Conservation (phyloP, 1,284 basidiomycete genomes). For the Fomitopsis pinicola region DNA sequence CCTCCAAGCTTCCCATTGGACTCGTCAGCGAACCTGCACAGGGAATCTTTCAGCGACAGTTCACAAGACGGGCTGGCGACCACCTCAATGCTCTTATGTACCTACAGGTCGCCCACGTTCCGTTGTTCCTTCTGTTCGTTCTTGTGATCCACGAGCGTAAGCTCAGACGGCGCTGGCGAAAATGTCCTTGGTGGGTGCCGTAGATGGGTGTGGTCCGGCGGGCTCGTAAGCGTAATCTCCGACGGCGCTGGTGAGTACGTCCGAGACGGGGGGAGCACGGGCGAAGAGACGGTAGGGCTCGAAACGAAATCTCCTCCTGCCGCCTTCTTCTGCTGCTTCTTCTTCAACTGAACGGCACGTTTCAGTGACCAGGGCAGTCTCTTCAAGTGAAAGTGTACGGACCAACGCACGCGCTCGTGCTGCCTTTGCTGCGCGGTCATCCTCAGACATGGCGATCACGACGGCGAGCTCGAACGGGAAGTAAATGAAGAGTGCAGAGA, state of each 20-base stretch:
- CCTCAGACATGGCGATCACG: slow-evolving; percentile 48
- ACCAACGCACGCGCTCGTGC: slow-evolving; percentile 80
- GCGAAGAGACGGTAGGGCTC: slow-evolving; percentile 26
- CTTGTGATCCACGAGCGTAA: slow-evolving; percentile 16
- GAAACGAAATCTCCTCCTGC: slow-evolving; percentile 30
- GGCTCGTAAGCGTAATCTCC: slow-evolving; percentile 18
- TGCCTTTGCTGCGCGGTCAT: slow-evolving; percentile 73
- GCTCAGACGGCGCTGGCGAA: slow-evolving; percentile 37
- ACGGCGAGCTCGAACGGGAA: background rate
- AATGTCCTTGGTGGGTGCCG: slow-evolving; percentile 17
- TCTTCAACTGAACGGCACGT: slow-evolving; percentile 47
- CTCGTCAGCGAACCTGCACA: slow-evolving; percentile 19
- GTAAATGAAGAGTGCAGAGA: background rate
- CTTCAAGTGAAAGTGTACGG: slow-evolving; percentile 11
- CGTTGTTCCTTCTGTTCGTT: slow-evolving; percentile 17
- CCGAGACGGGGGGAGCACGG: slow-evolving; percentile 46
- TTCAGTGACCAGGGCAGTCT: background rate
- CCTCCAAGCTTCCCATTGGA: slow-evolving; percentile 13
- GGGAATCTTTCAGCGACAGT: background rate
- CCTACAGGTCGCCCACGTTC: slow-evolving; percentile 27
- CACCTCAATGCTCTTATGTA: slow-evolving; percentile 10
- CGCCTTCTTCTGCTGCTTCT: slow-evolving; percentile 66
- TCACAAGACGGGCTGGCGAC: background rate
- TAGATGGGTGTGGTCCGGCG: slow-evolving; percentile 13
- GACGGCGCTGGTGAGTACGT: slow-evolving; percentile 43